These are phyloP conservation scores for Phoma sp. DNA, from an alignment of 2,329 filamentous ascomycete genomes.

Conservation along the genomic window DNA sequence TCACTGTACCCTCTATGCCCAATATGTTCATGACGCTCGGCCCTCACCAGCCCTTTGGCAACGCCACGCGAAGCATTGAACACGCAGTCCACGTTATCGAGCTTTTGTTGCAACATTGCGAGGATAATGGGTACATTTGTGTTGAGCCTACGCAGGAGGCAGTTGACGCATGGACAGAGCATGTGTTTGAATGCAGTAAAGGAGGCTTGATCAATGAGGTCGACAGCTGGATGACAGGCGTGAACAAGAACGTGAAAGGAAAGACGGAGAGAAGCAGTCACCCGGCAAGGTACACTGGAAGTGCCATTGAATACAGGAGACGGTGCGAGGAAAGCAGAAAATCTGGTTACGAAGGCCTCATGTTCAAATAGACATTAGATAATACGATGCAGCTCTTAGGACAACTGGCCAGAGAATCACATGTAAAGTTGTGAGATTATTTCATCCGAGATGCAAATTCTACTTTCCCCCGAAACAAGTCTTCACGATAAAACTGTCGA, in stretches of 20 bases:
- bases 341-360: conserved; percentile 29
- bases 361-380: conserved; percentile 4
- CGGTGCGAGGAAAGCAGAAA: conserved; percentile 27
- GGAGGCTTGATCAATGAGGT: conserved; percentile 56
- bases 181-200: conserved; percentile 55
- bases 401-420: too few relatives aligned
- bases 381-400: too few relatives aligned
- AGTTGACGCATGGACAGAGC: conserved; percentile 54
- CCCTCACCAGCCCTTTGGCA: conserved; percentile 54
- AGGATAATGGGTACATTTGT: conserved; percentile 42
- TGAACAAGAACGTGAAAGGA: conserved; percentile 58
- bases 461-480: too few relatives aligned
- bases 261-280: conserved; percentile 50
- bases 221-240: conserved; percentile 63
- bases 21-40: conserved; percentile 50
- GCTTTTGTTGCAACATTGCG: conserved; percentile 41
- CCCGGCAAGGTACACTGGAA: conserved; percentile 53
- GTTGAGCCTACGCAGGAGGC: conserved; percentile 51
- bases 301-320: conserved; percentile 52
- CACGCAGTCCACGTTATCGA: conserved; percentile 50
- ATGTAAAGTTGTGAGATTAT: too few relatives aligned
- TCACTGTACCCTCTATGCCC: conserved; percentile 28
- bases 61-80: conserved; percentile 50
- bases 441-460: too few relatives aligned
- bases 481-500: too few relatives aligned